Percentiles rank a stretch among this genome's conserved stretches.
Conservation (phyloP, 305 asterid species). For the Fraxinus velutina region DNA sequence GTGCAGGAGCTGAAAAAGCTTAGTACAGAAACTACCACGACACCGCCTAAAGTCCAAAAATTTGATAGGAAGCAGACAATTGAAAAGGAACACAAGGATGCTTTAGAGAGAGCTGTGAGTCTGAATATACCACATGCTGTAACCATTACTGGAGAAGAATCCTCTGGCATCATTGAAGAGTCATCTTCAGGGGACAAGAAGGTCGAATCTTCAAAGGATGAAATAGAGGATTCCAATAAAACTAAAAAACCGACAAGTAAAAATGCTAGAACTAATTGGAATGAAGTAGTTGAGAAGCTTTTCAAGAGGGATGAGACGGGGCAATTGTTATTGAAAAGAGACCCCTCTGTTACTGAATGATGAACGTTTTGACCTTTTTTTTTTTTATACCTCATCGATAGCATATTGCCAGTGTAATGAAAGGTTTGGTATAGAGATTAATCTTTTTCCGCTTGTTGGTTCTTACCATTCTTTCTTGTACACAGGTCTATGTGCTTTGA, state of each 20-base stretch:
- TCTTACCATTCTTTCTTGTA: slow-evolving; percentile 15
- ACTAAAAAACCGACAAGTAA: slow-evolving; percentile 26
- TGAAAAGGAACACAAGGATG: slow-evolving; percentile 87
- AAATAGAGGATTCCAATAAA: slow-evolving; percentile 15
- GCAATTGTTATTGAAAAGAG: slow-evolving; percentile 39
- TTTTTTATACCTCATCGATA: not conserved
- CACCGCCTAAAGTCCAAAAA: slow-evolving; percentile 64
- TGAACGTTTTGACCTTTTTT: not conserved
- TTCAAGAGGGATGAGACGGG: slow-evolving; percentile 51
- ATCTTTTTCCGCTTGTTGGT: not conserved
- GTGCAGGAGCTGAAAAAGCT: slow-evolving; percentile 56
- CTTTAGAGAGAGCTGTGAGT: slow-evolving; percentile 80
- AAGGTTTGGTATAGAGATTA: not conserved
- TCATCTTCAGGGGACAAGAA: slow-evolving; percentile 25
- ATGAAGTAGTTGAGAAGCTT: slow-evolving; percentile 57
- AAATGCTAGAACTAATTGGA: slow-evolving; percentile 64
- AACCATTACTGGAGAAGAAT: slow-evolving; percentile 37
- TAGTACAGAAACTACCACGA: slow-evolving; percentile 36
- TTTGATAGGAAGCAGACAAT: slow-evolving; percentile 56
- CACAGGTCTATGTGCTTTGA: not conserved
- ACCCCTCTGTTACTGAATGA: slow-evolving; percentile 23
- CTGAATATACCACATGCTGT: slow-evolving; percentile 84
- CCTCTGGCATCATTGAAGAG: slow-evolving; percentile 18
- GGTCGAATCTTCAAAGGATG: slow-evolving; percentile 28
- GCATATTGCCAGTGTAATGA: not conserved